Evolutionary conservation across 768 basidiomycete genomes (phyloP).

Genomic region (Trametes elegans): DNA sequence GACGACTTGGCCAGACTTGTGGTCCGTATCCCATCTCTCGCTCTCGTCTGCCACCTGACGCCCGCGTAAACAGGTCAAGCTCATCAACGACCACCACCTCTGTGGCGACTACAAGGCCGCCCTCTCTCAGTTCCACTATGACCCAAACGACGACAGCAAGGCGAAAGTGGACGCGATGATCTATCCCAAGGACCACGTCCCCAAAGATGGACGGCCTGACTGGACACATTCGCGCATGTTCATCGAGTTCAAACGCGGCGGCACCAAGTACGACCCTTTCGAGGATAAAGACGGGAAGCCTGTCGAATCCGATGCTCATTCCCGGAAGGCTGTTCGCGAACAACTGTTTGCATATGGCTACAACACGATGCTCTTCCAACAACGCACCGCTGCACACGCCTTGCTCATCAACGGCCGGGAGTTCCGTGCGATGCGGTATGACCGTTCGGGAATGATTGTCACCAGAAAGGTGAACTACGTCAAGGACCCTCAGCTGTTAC

Average conservation of each 20-base stretch:
- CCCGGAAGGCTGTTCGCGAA: not conserved
- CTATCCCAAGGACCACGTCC: not conserved
- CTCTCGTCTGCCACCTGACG: too few relatives aligned
- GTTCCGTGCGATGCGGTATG: conserved; percentile 1
- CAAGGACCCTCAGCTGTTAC: not conserved
- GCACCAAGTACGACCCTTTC: not conserved
- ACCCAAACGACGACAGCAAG: not conserved
- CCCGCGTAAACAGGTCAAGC: not conserved
- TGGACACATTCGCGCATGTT: not conserved
- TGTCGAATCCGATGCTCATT: not conserved
- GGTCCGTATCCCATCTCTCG: too few relatives aligned
- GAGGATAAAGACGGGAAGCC: not conserved
- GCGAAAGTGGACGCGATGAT: not conserved
- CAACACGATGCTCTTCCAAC: not conserved
- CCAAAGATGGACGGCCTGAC: not conserved
- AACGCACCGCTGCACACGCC: not conserved
- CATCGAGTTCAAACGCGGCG: not conserved
- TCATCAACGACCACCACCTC: not conserved
- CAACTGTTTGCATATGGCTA: not conserved
- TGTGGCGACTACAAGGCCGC: not conserved
- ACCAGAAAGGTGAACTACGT: not conserved
- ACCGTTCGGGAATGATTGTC: not conserved
- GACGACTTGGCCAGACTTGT: too few relatives aligned
- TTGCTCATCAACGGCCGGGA: not conserved
- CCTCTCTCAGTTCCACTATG: not conserved